phyloP scores from a whole-genome alignment of 768 basidiomycete species.

The Gelatoporia subvermispora region DNA sequence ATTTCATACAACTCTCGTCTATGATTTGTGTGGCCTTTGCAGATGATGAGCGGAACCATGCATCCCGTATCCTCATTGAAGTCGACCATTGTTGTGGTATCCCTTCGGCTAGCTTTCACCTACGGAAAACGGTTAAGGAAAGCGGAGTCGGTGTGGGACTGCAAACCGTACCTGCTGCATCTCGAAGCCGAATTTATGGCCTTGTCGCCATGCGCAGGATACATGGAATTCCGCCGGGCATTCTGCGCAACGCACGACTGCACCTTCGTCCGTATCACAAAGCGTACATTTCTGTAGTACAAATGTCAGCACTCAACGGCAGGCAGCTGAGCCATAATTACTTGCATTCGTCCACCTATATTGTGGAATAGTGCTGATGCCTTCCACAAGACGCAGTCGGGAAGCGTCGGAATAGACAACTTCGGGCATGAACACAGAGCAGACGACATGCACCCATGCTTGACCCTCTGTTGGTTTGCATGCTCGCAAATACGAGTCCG shows the following conservation, averaged over 20 bases:
- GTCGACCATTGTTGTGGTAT: slow-evolving; percentile 56
- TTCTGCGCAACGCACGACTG: slow-evolving; percentile 79
- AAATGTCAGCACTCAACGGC: slow-evolving; percentile 9
- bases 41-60: slow-evolving; percentile 74
- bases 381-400: slow-evolving; percentile 78
- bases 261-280: slow-evolving; percentile 70
- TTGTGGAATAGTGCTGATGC: slow-evolving; percentile 66
- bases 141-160: no score
- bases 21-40: slow-evolving; percentile 64
- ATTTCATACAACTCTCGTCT: slow-evolving; percentile 73
- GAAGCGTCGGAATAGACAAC: slow-evolving; percentile 74
- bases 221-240: slow-evolving; percentile 80
- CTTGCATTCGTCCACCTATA: slow-evolving; percentile 73
- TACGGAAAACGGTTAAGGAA: slow-evolving; percentile 22
- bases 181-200: slow-evolving; percentile 89
- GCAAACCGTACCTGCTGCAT: slow-evolving; percentile 64
- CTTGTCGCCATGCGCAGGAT: slow-evolving; percentile 85
- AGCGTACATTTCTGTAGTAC: slow-evolving; percentile 61
- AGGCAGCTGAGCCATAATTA: slow-evolving; percentile 9
- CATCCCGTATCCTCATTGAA: slow-evolving; percentile 78
- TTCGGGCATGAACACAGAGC: slow-evolving; percentile 84
- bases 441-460: slow-evolving; percentile 88
- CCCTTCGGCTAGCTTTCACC: slow-evolving; percentile 76
- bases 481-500: slow-evolving; percentile 66
- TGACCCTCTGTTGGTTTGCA: slow-evolving; percentile 91